Percentiles rank a stretch among this genome's conserved stretches.
phyloP scores from a whole-genome alignment of 2,329 filamentous ascomycete species.

The Cordyceps javanica region DNA sequence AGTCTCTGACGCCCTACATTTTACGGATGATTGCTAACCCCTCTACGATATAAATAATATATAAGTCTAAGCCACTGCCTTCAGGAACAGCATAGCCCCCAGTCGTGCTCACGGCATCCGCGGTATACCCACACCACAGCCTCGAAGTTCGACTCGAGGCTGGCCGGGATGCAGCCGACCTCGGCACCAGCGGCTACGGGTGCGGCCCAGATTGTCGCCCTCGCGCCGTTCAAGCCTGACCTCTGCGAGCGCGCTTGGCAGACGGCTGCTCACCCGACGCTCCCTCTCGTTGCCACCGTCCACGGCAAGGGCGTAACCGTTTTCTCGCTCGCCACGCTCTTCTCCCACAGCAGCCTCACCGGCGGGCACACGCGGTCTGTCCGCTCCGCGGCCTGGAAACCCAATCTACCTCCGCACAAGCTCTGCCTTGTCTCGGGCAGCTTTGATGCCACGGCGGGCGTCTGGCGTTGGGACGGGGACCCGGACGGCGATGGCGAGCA shows the following conservation, averaged over 20 bases:
- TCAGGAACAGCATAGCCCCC: not conserved
- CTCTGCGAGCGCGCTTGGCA: slow-evolving; percentile 75
- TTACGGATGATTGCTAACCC: too few species aligned
- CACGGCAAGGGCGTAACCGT: slow-evolving; percentile 83
- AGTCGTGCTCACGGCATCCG: not conserved
- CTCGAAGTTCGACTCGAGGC: not conserved
- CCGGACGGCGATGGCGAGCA: slow-evolving; percentile 13
- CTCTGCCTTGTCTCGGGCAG: slow-evolving; percentile 84
- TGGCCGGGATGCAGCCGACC: slow-evolving; percentile 10
- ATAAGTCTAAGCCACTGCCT: too few species aligned
- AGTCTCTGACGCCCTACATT: not conserved
- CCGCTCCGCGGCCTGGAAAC: slow-evolving; percentile 84
- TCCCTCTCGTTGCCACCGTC: slow-evolving; percentile 83
- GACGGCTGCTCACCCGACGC: slow-evolving; percentile 75
- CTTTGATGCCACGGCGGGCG: slow-evolving; percentile 87
- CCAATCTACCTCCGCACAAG: slow-evolving; percentile 52
- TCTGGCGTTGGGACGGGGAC: slow-evolving; percentile 64
- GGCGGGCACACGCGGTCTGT: slow-evolving; percentile 89
- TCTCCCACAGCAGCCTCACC: slow-evolving; percentile 69
- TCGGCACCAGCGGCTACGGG: slow-evolving; percentile 17
- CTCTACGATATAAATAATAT: not conserved
- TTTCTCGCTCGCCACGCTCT: slow-evolving; percentile 78
- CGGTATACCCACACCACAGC: not conserved
- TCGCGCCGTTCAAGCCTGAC: slow-evolving; percentile 48
- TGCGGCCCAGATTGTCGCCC: slow-evolving; percentile 32